Base-by-base conservation (phyloP, 495 filamentous ascomycete genomes). In the Penicillium steckii region DNA sequence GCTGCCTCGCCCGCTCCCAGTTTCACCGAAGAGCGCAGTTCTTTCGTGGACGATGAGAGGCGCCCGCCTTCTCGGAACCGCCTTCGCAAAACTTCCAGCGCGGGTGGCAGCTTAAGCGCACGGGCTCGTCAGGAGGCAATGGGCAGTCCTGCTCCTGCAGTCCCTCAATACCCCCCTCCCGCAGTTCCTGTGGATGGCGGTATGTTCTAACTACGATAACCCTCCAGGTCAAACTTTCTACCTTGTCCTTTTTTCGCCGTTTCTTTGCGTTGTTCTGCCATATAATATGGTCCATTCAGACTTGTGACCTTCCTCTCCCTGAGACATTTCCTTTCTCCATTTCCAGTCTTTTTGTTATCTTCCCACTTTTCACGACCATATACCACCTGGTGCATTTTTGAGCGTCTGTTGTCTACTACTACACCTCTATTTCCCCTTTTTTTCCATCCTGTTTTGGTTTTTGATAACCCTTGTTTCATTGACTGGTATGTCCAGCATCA, bases 31-130 rank as follows among this genome's bases (percentile, higher is more conserved):
- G 78, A 80, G 47, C 70, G 70, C 4, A 80, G 74, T 46, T 68
- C 59, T 15, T 81, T 82, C 48, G 75, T 71, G 0, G 72, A 71
- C 21, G 80, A 82, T 7, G 83, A 86, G 60, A 79, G 58, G 64
- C 77, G 62, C 21, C 65, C 57, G 30, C 56, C 55, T 55, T 69
- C 57, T 46, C 74, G 78, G 26, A 72, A 78, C 30, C 71, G 76
- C 38, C 67, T 85, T 4, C 78, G 81, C 58, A 84, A 87, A 49
- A 65, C 66, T 24, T 76, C 70, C 19, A 79, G 73, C 55, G 78
- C 78, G 54, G 71, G 68, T 9, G 73, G 69, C 13, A 74, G 67
- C 26, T 38, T 77, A 56, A 73, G 72, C 46, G 66, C 56, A 4
- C 74, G 65, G 26, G 64, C 61, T 40, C 62, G 73, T 59, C 68